Percentiles rank a stretch among this genome's conserved stretches.
phyloP scores from a whole-genome alignment of 2,329 filamentous ascomycete genomes.

The Diaporthe sp. region DNA sequence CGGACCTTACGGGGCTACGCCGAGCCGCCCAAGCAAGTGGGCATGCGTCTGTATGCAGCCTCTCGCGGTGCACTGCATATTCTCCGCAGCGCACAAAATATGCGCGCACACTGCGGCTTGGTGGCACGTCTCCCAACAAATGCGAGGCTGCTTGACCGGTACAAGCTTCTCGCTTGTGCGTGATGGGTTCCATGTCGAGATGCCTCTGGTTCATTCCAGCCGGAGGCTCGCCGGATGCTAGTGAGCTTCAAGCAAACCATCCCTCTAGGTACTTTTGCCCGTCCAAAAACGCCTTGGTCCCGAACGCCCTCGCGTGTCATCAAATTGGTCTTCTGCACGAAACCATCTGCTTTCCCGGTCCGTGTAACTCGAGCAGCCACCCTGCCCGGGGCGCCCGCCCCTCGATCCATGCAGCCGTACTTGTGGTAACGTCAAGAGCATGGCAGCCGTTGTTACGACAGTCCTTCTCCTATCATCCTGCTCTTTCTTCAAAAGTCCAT shows the following conservation, averaged over 20 bases:
- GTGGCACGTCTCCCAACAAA: conserved; percentile 17
- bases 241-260: not conserved
- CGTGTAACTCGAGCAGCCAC: not conserved
- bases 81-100: conserved; percentile 28
- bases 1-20: conserved; percentile 5
- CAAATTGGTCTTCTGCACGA: not conserved
- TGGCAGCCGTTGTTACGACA: not conserved
- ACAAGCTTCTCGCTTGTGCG: conserved; percentile 26
- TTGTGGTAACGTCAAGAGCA: not conserved
- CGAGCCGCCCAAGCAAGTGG: conserved; percentile 17
- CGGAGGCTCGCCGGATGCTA: not conserved
- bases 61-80: conserved; percentile 6
- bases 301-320: conserved; percentile 23
- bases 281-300: conserved; percentile 29
- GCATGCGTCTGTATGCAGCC: conserved; percentile 5
- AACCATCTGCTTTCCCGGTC: not conserved
- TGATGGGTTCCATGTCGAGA: not conserved
- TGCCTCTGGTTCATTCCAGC: not conserved
- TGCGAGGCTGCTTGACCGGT: conserved; percentile 3
- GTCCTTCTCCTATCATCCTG: not conserved
- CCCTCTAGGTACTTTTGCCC: conserved; percentile 1
- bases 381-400: not conserved
- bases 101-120: not conserved
- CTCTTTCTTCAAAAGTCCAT: conserved; percentile 74
- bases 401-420: conserved; percentile 1